A percentile compares a stretch with the other conserved stretches of the same genome.
Conservation (phyloP, 164 flowering plant genomes). For the Berberis vulgaris region DNA sequence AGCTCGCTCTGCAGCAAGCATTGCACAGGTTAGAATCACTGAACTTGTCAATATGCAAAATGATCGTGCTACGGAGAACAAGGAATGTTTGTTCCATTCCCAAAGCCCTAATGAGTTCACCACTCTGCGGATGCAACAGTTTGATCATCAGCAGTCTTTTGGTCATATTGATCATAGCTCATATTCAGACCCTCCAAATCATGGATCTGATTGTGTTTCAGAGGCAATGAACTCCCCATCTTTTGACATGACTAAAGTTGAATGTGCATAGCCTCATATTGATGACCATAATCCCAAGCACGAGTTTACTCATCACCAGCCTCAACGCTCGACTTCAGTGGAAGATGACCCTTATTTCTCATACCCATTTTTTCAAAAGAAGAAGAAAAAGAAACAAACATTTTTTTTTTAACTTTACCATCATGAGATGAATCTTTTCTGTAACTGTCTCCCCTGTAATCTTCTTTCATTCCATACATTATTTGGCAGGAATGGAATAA, state of each 20-base stretch:
- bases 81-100: constrained; percentile 25
- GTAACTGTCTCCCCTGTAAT: too few relatives aligned
- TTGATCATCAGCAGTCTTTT: constrained; percentile 26
- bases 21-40: constrained; percentile 67
- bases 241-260: constrained; percentile 23
- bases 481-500: too few relatives aligned
- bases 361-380: constrained; percentile 32
- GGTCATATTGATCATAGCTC: constrained; percentile 10
- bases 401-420: too few relatives aligned
- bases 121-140: constrained; percentile 12
- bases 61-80: constrained; percentile 19
- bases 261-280: constrained; percentile 22
- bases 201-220: constrained; percentile 3
- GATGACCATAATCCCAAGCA: constrained; percentile 17
- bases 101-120: constrained; percentile 12
- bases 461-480: too few relatives aligned
- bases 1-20: constrained; percentile 88
- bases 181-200: constrained; percentile 14
- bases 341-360: constrained; percentile 74
- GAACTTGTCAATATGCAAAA: constrained; percentile 50
- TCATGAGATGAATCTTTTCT: too few relatives aligned
- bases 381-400: too few relatives aligned
- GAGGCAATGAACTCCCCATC: constrained; percentile 21
- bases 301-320: constrained; percentile 21
- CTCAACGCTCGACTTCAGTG: constrained; percentile 51